These are phyloP conservation scores for Firmiana major DNA, from an alignment of 345 rosid species.

Conservation along the genomic window DNA sequence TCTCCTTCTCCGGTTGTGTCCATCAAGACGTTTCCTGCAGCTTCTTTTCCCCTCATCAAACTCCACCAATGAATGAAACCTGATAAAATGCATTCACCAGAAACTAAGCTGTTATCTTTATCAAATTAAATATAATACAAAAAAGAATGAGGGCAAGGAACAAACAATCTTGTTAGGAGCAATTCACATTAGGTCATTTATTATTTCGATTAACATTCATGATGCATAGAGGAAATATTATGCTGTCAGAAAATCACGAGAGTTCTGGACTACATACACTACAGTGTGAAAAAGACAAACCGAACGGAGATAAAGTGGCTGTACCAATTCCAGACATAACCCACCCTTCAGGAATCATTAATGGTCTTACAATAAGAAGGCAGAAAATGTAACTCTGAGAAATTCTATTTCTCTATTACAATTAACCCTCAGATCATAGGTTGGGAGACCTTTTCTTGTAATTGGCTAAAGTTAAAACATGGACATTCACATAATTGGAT, in stretches of 20 bases:
- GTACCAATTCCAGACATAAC: neutral
- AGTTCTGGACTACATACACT: neutral
- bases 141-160: neutral
- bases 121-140: neutral
- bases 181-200: neutral
- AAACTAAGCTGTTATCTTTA: neutral
- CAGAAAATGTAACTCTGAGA: neutral
- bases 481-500: neutral
- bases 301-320: neutral
- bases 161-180: neutral
- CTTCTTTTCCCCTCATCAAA: constrained; percentile 75
- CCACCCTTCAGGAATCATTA: neutral
- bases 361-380: neutral
- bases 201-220: neutral
- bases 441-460: neutral
- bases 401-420: neutral
- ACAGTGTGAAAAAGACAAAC: neutral
- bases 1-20: constrained; percentile 67
- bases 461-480: neutral
- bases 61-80: constrained; percentile 71
- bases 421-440: neutral
- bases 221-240: neutral
- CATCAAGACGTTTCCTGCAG: constrained; percentile 77
- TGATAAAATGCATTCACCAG: constrained; percentile 16
- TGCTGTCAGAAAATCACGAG: neutral